Evolutionary conservation across 1,139 yeast genomes (phyloP), one percentile per base, ranked within the genome.

Genomic region (Eremothecium cymbalariae): DNA sequence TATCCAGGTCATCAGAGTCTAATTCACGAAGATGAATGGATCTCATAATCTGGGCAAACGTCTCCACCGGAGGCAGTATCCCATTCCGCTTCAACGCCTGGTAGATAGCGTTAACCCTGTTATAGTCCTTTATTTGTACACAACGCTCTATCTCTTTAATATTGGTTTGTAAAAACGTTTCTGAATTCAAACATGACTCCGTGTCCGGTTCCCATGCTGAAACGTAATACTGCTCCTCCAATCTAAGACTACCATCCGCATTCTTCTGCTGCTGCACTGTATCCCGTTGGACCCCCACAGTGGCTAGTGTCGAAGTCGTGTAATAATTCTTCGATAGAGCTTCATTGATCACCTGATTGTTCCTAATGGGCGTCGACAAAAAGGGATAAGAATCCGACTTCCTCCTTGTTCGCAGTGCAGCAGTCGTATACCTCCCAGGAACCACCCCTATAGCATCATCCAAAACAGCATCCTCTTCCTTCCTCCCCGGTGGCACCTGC

Each of bases 1-100:
- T 66, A 43, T 69, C 72, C 6, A 63, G 42, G 17, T 68, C 54
- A 43, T 64, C 67, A 29, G 59, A 59, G 37, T 66, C 65, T 29
- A 62, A 47, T 13, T 51, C 47, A 46, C 68, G 56, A 23, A 45
- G 42, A 17, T 57, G 47, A 12, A 63, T 50, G 1, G 67, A 59
- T 4, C 50, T 46, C 20, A 63, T 44, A n/a, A 62, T 59, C 17
- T 53, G 41, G 8, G 51, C 48, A 37, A 55, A 62, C 1, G 49
- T 43, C 11, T 57, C 57, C 19, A 59, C 36, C 8, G 64, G 51
- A 18, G 66, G 65, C 1, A 55, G 45, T 9, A 62, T 47, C 13
- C 48, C 48, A 36, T 63, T 63, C 42, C 68, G 51, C 42, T 59
- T 61, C 34, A 63, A 41, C 0, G 66, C 60, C 47, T 60, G 59